Conservation (phyloP, 164 flowering plant species). For the Umbellularia californica region DNA sequence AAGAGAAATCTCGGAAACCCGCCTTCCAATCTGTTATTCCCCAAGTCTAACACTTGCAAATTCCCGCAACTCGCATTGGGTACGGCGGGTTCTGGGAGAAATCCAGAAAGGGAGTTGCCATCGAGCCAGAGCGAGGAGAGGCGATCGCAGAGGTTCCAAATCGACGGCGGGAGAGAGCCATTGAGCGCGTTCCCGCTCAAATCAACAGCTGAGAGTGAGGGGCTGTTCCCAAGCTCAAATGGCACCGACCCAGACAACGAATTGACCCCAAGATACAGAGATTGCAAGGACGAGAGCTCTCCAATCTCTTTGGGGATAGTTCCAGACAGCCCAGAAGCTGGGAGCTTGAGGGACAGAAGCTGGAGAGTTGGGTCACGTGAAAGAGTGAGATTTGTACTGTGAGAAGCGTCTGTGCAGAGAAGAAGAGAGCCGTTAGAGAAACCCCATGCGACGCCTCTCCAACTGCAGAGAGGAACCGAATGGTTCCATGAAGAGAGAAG, state of each 20-base stretch:
- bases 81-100: constrained; percentile 67
- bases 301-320: constrained; percentile 74
- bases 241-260: constrained; percentile 68
- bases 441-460: constrained; percentile 88
- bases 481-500: constrained; percentile 79
- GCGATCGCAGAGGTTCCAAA: constrained; percentile 89
- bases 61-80: constrained; percentile 60
- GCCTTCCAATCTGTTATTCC: constrained; percentile 60
- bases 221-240: constrained; percentile 81
- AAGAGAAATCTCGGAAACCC: constrained; percentile 64
- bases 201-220: constrained; percentile 73
- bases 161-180: constrained; percentile 68
- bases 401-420: constrained; percentile 42
- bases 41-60: constrained; percentile 64
- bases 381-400: constrained; percentile 43
- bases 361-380: constrained; percentile 62
- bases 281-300: constrained; percentile 63
- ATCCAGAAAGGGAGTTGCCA: constrained; percentile 65
- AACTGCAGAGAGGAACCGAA: constrained; percentile 77
- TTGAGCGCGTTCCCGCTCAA: constrained; percentile 52
- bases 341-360: constrained; percentile 72
- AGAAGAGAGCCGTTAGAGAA: constrained; percentile 59
- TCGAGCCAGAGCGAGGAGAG: constrained; percentile 62
- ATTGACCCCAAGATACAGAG: constrained; percentile 68
- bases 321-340: constrained; percentile 81